phyloP scores from a whole-genome alignment of 345 rosid species.

The Anacardium occidentale region DNA sequence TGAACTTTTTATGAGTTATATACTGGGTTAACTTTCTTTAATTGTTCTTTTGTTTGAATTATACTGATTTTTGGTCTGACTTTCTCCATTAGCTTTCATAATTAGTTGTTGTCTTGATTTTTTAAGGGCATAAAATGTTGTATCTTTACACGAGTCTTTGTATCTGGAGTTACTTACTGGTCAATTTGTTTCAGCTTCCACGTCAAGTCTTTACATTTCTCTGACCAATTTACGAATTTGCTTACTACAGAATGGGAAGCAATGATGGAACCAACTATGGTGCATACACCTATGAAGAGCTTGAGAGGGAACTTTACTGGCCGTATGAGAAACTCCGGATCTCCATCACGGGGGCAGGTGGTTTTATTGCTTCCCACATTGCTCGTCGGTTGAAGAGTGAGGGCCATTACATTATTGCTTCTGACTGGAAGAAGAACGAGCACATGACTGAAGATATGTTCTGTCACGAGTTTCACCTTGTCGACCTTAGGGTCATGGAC shows the following conservation, averaged over 20 bases:
- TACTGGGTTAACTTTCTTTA: not conserved
- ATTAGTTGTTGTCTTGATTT: not conserved
- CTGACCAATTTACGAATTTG: not conserved
- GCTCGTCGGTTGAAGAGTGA: conserved; percentile 95
- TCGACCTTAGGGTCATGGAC: conserved; percentile 94
- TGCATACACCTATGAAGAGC: conserved; percentile 72
- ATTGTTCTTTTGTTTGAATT: not conserved
- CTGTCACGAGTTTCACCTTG: conserved; percentile 94
- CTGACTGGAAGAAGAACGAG: conserved; percentile 99
- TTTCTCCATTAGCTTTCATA: not conserved
- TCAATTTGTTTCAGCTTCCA: not conserved
- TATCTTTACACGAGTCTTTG: not conserved
- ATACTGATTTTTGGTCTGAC: not conserved
- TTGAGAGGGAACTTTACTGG: conserved; percentile 93
- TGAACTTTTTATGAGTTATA: not conserved
- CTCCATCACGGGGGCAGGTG: conserved; percentile 92
- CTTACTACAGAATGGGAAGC: conserved; percentile 63
- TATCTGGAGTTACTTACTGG: not conserved
- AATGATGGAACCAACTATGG: conserved; percentile 60
- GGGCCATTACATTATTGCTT: conserved; percentile 94
- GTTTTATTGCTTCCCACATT: conserved; percentile 96
- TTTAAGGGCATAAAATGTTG: not conserved
- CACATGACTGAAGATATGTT: conserved; percentile 99
- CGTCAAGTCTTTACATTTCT: not conserved
- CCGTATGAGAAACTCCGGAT: conserved; percentile 78